Evolutionary conservation across 2,329 filamentous ascomycete genomes (phyloP), one percentile per base, ranked within the genome.

Genomic region (Penicillium sp.): DNA sequence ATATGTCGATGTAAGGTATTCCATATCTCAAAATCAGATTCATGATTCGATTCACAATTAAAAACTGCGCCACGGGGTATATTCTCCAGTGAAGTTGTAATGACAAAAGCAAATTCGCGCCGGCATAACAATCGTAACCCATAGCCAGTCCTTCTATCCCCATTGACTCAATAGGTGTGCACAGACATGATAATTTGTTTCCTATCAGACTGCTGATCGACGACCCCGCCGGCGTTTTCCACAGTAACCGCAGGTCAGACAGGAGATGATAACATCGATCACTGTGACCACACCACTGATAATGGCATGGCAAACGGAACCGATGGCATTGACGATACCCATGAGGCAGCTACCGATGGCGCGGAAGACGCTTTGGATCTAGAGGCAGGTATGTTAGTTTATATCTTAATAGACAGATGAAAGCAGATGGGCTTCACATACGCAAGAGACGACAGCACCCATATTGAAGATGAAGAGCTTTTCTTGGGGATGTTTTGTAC

Each of bases 401-500:
- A 56, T 65, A 26, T 56, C 61, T 56, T 61, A 56, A 21, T 35
- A 38, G 29, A 32, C 26, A 31, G 17, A 17, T 17, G 17, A 17
- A 17, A 17, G 39, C 15, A n/a, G n/a, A 39, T 28, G 37, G 22
- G 32, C 32, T 22, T 21, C 45, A 79, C 85, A 64, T 87, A 91
- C 87, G 67, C 87, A 90, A 68, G 86, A 90, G 59, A 88, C 76
- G 64, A 93, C 83, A 70, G 84, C 86, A 74, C 87, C 87, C 87
- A 93, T 91, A 60, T 69, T 83, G 71, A 62, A 19, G 9, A 42
- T 26, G 28, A 47, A 53, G 59, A 32, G 21, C 10, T 31, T 17
- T 22, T 13, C 35, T 50, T 31, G 26, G 32, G 31, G 22, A 62
- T 45, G 45, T 49, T 21, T 35, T 38, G 51, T 44, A 45, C 44